Evolutionary conservation across 2,329 filamentous ascomycete genomes (phyloP).

Genomic region (Alternaria brassicae): DNA sequence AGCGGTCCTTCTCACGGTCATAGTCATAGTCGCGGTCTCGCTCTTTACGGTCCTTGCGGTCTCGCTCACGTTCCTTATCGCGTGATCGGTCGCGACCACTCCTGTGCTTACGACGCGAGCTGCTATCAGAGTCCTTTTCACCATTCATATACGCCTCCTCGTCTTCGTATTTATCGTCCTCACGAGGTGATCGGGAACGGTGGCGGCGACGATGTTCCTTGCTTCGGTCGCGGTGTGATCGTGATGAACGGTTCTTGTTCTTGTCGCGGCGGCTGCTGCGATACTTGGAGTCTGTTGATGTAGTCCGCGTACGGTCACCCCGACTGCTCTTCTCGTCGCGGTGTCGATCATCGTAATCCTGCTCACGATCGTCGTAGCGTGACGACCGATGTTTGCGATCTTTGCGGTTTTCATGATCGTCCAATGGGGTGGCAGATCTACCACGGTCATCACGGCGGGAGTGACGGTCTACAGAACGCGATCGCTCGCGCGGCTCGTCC

Average conservation of each 20-base stretch:
- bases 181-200: conserved; percentile 51
- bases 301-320: conserved; percentile 67
- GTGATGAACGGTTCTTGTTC: conserved; percentile 54
- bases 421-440: conserved; percentile 59
- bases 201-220: conserved; percentile 54
- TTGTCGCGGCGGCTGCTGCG: conserved; percentile 64
- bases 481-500: conserved; percentile 29
- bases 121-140: conserved; percentile 36
- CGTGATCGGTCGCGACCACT: conserved; percentile 40
- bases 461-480: conserved; percentile 50
- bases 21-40: conserved; percentile 57
- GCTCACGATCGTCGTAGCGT: conserved; percentile 49
- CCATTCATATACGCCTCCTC: conserved; percentile 42
- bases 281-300: conserved; percentile 67
- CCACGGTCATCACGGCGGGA: conserved; percentile 58
- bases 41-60: conserved; percentile 56
- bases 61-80: conserved; percentile 44
- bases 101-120: conserved; percentile 47
- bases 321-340: conserved; percentile 59
- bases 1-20: conserved; percentile 44
- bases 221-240: conserved; percentile 56
- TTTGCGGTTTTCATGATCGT: conserved; percentile 46
- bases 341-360: conserved; percentile 44
- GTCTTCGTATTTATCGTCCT: conserved; percentile 39
- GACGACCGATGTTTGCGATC: conserved; percentile 57